Evolutionary conservation across 2,329 filamentous ascomycete genomes (phyloP).

Genomic region (Curvularia spicifera): DNA sequence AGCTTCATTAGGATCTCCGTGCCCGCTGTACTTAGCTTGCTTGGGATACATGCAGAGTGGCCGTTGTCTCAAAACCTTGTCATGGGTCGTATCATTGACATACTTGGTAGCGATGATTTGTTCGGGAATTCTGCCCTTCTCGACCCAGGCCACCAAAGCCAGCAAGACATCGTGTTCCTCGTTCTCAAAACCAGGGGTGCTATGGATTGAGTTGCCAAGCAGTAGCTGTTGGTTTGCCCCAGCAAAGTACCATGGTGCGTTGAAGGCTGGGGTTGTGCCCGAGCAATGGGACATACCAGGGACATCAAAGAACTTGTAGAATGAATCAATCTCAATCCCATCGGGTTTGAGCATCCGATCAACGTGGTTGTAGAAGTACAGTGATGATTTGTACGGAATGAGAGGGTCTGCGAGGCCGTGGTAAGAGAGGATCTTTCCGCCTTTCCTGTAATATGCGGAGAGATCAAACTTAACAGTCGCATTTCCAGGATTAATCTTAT

Average conservation of each 20-base stretch:
- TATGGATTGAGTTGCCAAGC: too few species aligned
- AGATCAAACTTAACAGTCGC: conserved; percentile 59
- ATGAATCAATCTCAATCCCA: conserved; percentile 48
- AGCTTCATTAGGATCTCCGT: too few species aligned
- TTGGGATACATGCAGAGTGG: too few species aligned
- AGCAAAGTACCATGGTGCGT: conserved; percentile 57
- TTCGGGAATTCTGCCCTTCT: too few species aligned
- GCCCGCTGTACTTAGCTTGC: too few species aligned
- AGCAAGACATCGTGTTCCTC: too few species aligned
- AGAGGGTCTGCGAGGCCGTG: conserved; percentile 55
- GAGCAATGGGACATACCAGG: conserved; percentile 55
- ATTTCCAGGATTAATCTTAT: conserved; percentile 54
- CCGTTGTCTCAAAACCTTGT: too few species aligned
- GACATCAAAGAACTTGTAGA: conserved; percentile 54
- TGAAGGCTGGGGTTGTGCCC: conserved; percentile 39
- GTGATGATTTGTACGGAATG: conserved; percentile 59
- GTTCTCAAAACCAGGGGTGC: too few species aligned
- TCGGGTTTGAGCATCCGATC: conserved; percentile 42
- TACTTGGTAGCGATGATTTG: too few species aligned
- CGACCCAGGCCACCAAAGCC: too few species aligned
- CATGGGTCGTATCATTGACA: too few species aligned
- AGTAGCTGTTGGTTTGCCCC: conserved; percentile 28
- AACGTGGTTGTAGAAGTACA: conserved; percentile 60
- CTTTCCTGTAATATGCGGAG: conserved; percentile 51
- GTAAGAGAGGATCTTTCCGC: conserved; percentile 52